Evolutionary conservation across 176 grass and related monocot genomes (phyloP).

Genomic region (Puccinellia tenuiflora): DNA sequence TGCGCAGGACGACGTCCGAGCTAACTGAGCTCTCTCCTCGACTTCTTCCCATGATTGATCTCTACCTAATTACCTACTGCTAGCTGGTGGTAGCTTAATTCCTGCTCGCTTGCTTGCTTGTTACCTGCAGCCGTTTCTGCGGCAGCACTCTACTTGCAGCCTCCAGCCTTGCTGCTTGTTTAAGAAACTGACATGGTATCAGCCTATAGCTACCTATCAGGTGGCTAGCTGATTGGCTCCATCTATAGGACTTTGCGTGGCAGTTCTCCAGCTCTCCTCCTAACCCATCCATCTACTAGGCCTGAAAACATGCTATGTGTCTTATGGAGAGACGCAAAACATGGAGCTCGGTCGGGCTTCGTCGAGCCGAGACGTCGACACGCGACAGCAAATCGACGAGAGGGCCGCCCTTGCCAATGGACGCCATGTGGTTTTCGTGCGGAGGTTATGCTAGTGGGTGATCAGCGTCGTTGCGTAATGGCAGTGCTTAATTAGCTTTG

Average conservation of each 20-base stretch:
- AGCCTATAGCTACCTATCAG: no score
- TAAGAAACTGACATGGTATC: slow-evolving; percentile 29
- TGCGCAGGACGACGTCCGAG: slow-evolving; percentile 33
- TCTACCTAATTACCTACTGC: slow-evolving; percentile 46
- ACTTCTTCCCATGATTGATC: slow-evolving; percentile 28
- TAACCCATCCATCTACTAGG: not conserved
- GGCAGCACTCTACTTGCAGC: not conserved
- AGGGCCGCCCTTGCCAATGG: not conserved
- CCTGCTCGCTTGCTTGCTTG: slow-evolving; percentile 27
- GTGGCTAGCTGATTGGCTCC: no score
- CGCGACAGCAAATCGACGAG: slow-evolving; percentile 37
- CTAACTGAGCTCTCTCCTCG: slow-evolving; percentile 6
- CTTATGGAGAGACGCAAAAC: not conserved
- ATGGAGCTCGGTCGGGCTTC: not conserved
- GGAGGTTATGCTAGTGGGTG: not conserved
- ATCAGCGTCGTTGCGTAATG: slow-evolving; percentile 7
- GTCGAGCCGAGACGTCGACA: slow-evolving; percentile 18
- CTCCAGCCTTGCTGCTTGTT: slow-evolving; percentile 40
- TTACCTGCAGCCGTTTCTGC: slow-evolving; percentile 10
- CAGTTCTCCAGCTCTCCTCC: slow-evolving; percentile 14
- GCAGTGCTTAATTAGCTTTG: slow-evolving; percentile 21
- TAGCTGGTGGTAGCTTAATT: not conserved
- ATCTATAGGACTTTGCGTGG: not conserved
- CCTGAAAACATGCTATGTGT: slow-evolving; percentile 34
- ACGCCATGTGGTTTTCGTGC: no score